Percentiles rank a stretch among this genome's conserved stretches.
These are phyloP conservation scores for Pseudopyrenochaeta lycopersici DNA, from an alignment of 2,329 filamentous ascomycete genomes.

Conservation along the genomic window DNA sequence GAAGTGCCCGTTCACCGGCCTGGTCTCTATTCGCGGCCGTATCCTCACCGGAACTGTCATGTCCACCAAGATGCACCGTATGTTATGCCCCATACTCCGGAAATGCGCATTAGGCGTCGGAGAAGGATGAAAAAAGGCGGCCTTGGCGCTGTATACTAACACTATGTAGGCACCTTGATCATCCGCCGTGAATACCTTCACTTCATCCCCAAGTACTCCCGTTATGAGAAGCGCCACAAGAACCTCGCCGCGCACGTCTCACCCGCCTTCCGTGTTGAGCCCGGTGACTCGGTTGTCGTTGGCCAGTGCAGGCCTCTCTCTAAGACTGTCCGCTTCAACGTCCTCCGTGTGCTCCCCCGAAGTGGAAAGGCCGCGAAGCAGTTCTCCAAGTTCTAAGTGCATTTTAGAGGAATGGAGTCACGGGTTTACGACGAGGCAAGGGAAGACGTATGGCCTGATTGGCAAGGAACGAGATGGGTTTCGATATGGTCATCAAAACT, in stretches of 20 bases:
- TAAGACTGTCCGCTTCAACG: constrained; percentile 99
- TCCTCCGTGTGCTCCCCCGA: constrained; percentile 96
- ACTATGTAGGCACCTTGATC: constrained; percentile 74
- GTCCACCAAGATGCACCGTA: constrained; percentile 99
- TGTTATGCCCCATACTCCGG: constrained; percentile 19
- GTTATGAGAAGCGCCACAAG: constrained; percentile 99
- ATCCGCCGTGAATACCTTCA: constrained; percentile 99
- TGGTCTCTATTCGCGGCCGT: constrained; percentile 99
- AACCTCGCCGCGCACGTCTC: constrained; percentile 99
- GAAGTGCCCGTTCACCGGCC: constrained; percentile 99
- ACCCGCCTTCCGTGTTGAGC: constrained; percentile 99
- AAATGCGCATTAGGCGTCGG: neutral
- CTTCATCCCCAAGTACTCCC: constrained; percentile 99
- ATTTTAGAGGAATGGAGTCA: constrained; percentile 36
- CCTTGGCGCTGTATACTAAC: constrained; percentile 29
- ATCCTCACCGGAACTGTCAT: constrained; percentile 99
- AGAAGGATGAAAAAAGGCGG: constrained; percentile 2
- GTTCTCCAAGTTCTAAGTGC: constrained; percentile 95
- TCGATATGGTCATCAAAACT: constrained; percentile 46
- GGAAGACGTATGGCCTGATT: constrained; percentile 28
- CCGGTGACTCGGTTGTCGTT: constrained; percentile 99
- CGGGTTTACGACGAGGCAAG: constrained; percentile 37
- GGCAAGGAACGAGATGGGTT: constrained; percentile 41
- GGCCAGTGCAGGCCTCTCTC: constrained; percentile 98
- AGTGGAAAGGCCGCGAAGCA: constrained; percentile 97